A percentile compares a stretch with the other conserved stretches of the same genome.
Conservation (phyloP, 2,329 filamentous ascomycete genomes). For the Claviceps quebecensis region DNA sequence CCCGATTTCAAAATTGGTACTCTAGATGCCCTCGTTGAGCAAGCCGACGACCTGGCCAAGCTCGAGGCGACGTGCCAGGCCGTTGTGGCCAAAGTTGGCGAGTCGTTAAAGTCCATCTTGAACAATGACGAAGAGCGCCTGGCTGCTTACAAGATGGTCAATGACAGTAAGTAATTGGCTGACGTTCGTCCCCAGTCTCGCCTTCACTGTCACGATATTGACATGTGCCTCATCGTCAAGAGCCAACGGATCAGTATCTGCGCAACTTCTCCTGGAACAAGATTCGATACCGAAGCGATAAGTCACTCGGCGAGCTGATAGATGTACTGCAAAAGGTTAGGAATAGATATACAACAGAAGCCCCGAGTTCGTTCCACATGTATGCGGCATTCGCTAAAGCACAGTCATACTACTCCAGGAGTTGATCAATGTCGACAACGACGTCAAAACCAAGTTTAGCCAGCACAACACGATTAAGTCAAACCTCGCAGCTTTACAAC, state of each 20-base stretch:
- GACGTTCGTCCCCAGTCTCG: conserved; percentile 10
- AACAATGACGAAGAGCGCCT: conserved; percentile 75
- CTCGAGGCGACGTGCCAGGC: conserved; percentile 65
- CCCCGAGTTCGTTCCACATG: not conserved
- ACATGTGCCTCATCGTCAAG: conserved; percentile 30
- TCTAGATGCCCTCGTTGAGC: conserved; percentile 84
- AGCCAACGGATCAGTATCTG: conserved; percentile 90
- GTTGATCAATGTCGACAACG: conserved; percentile 81
- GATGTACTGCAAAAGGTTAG: conserved; percentile 73
- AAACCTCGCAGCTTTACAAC: conserved; percentile 64
- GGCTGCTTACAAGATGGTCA: conserved; percentile 79
- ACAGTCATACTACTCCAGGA: conserved; percentile 40
- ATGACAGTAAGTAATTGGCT: conserved; percentile 56
- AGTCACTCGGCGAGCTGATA: conserved; percentile 74
- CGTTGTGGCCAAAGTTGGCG: conserved; percentile 77
- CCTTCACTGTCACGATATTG: not conserved
- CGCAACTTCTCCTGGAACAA: conserved; percentile 91
- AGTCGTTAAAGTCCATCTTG: conserved; percentile 70
- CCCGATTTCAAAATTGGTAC: conserved; percentile 98
- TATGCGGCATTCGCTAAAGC: not conserved
- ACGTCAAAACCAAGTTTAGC: conserved; percentile 85
- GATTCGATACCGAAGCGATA: conserved; percentile 90
- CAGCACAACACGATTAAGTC: conserved; percentile 90
- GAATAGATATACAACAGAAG: not conserved
- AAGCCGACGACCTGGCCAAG: conserved; percentile 89